These are phyloP conservation scores for Podaxis pistillaris DNA, from an alignment of 768 basidiomycete species.

Conservation along the genomic window DNA sequence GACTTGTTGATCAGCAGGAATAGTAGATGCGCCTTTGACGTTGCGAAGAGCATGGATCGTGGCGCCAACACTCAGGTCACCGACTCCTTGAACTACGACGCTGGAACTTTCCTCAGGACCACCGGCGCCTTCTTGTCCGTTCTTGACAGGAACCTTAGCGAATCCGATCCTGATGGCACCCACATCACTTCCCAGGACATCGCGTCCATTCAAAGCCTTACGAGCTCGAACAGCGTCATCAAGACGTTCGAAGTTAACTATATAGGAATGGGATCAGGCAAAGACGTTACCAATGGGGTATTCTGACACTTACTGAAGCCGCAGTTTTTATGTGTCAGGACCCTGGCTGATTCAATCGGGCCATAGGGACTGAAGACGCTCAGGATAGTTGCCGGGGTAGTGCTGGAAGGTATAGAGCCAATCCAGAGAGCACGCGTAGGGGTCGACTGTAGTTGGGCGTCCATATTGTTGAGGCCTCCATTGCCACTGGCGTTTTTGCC, in stretches of 20 bases:
- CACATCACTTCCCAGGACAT: slow-evolving; percentile 94
- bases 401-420: slow-evolving; percentile 93
- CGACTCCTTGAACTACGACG: slow-evolving; percentile 76
- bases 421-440: slow-evolving; percentile 98
- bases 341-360: slow-evolving; percentile 94
- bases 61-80: slow-evolving; percentile 82
- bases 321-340: slow-evolving; percentile 97
- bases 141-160: slow-evolving; percentile 94
- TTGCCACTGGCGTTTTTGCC: slow-evolving; percentile 47
- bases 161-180: slow-evolving; percentile 97
- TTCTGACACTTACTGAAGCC: slow-evolving; percentile 65
- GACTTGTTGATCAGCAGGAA: slow-evolving; percentile 92
- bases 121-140: slow-evolving; percentile 61
- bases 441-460: slow-evolving; percentile 83
- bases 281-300: slow-evolving; percentile 2
- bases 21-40: slow-evolving; percentile 89
- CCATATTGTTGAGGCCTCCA: slow-evolving; percentile 65
- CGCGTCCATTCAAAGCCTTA: slow-evolving; percentile 93
- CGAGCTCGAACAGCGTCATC: slow-evolving; percentile 96
- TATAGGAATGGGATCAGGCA: slow-evolving; percentile 7
- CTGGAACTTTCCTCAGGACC: slow-evolving; percentile 62
- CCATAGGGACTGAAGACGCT: slow-evolving; percentile 98
- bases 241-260: slow-evolving; percentile 95
- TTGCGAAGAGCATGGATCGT: slow-evolving; percentile 85
- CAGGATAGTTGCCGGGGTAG: slow-evolving; percentile 90